Base-by-base conservation (phyloP, 2,329 filamentous ascomycete genomes). In the Aspergillus brunneoviolaceus region DNA sequence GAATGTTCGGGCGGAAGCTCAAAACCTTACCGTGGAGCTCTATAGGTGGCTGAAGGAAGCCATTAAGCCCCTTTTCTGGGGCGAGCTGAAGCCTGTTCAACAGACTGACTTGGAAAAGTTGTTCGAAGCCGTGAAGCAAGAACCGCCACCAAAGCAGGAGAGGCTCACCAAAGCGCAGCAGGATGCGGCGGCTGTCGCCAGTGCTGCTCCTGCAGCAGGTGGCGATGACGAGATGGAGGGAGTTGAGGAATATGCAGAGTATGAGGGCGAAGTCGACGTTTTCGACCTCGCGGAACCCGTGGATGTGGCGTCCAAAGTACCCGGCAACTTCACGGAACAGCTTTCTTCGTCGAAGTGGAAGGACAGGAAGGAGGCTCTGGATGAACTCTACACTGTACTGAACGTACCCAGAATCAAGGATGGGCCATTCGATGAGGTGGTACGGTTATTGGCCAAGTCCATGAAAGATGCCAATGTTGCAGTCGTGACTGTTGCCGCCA, bases 391-490 rank as follows among this genome's bases (percentile, higher is more conserved):
- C 67, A 85, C 85, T 14, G 83, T 87, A 3, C 77, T 96, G 58
- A 96, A 96, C 68, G 89, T 96, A 47, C 92, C 94, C 14, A 86
- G 89, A 63, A 96, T 99, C 75, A 96, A 96, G 75, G 94, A 98
- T 67, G 91, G 87, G 6, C 89, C 91, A 57, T 98, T 92, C 71
- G 86, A 89, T 73, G 94, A 98, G 69, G 84, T 98, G 66, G 87
- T 91, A 58, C 85, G 91, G 62, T 89, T 87, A 4, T 83, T 98
- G 57, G 94, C 95, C 49, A 99, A 98, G 77, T 92, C 87, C 69
- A 99, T 99, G 95, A 99, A 99, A 77, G 96, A 99, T 69, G 95
- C 96, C 68, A 99, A 99, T 72, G 89, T 99, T 67, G 89, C 91
- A 5, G 95, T 98, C 52, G 95, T 97, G 21, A 95, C 90, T 1